Base-by-base conservation (phyloP, 306 rosid genomes). In the Heteromeles arbutifolia region DNA sequence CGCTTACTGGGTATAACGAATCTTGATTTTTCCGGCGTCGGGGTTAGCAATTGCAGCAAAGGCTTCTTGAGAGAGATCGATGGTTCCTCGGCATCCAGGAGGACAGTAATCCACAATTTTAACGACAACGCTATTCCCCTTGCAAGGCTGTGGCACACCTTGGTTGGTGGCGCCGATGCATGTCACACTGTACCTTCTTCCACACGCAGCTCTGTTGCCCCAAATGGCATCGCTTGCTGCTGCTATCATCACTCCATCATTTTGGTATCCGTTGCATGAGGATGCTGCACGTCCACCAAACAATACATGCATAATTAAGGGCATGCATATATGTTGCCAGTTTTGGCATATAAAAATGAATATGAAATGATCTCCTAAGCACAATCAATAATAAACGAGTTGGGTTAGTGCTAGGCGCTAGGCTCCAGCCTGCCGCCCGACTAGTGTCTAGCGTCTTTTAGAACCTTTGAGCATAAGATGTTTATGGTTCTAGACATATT, bases 11-110 rank as follows among this genome's bases (percentile, higher is more conserved):
- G 24, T 71, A 28, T 31, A 82, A 1, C 63, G 29, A 53, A 82
- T 77, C 5, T 13, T 67, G 8, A 82, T 77, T 50, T 48, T 67
- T 48, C 52, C 85, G 1, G 73, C 85, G 29, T 67, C 25, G 18
- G 8, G 76, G 59, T 82, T 18, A 67, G 52, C 18, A 45, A 45
- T 45, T 78, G 74, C 8, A n/a, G 79, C 29, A 45, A 82, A 82
- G 32, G 82, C 82, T 17, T 82, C 79, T 52, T 73, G 22, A 19
- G 81, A 68, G 28, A 82, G 82, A 73, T 82, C 79, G 4, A 77
- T 67, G 62, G 72, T 73, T 66, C 62, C 82, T 11, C 0, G 34
- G 37, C 85, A 82, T 32, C 76, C 79, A 4, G 76, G 24, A 25
- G 78, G 70, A 28, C 85, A 82, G 25, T 44, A 39, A 50, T 82